Percentiles rank a stretch among this genome's conserved stretches.
Conservation (phyloP, 1,284 basidiomycete genomes). For the Lignosus rhinocerotis region DNA sequence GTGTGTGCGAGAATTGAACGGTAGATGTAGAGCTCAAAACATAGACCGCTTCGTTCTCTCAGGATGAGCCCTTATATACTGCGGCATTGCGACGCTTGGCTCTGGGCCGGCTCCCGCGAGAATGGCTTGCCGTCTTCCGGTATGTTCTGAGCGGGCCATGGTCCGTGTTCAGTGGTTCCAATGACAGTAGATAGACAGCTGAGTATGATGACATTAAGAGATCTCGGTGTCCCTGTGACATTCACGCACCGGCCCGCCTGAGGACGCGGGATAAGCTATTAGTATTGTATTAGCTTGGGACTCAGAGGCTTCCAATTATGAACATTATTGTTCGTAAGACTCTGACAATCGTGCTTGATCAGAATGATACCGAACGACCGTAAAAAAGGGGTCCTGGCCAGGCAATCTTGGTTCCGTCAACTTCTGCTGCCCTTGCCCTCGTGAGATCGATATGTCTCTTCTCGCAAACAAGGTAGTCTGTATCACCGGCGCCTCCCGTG, state of each 20-base stretch:
- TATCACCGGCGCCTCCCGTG: conserved; percentile 77
- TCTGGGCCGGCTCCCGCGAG: conserved; percentile 8
- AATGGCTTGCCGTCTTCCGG: conserved; percentile 4
- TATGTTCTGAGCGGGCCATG: not conserved
- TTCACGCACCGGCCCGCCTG: conserved; percentile 19
- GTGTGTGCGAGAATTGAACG: not conserved
- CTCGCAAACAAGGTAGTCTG: conserved; percentile 65
- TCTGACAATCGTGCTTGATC: not conserved
- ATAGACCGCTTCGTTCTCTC: not conserved
- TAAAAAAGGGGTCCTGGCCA: conserved; percentile 13
- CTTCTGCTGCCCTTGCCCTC: not conserved
- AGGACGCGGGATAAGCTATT: not conserved
- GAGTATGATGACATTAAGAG: not conserved
- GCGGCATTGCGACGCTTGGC: conserved; percentile 8
- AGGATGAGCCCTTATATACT: conserved; percentile 8
- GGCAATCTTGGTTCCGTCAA: not conserved
- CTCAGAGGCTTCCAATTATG: not conserved
- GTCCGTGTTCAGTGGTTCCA: conserved; percentile 1
- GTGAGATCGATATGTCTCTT: conserved; percentile 33
- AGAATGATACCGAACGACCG: conserved; percentile 1
- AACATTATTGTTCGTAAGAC: not conserved
- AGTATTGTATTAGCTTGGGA: no score
- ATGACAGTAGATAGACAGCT: not conserved
- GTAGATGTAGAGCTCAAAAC: not conserved
- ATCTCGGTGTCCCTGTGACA: conserved; percentile 30